Evolutionary conservation across 257 asterid genomes (phyloP).

Genomic region (Haberlea rhodopensis): DNA sequence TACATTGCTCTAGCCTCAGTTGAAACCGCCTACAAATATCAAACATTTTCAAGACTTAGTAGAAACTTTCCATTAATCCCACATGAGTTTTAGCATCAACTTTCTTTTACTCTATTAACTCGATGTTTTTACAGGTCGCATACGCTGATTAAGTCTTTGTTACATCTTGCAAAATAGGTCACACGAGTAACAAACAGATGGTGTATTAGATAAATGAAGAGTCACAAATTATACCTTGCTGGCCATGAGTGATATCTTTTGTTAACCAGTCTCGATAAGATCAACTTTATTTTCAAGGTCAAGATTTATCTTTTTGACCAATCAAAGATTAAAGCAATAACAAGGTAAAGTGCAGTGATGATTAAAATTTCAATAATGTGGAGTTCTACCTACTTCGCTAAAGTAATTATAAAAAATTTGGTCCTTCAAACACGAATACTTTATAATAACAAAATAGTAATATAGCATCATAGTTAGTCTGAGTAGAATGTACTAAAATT

Average conservation of each 20-base stretch:
- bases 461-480: conserved; percentile 24
- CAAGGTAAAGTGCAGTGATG: conserved; percentile 5
- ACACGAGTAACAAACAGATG: not conserved
- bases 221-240: not conserved
- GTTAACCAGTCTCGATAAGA: conserved; percentile 8
- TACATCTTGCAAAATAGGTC: not conserved
- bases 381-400: conserved; percentile 7
- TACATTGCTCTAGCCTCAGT: conserved; percentile 97
- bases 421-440: conserved; percentile 19
- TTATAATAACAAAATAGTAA: conserved; percentile 25
- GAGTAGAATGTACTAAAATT: conserved; percentile 1
- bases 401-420: conserved; percentile 19
- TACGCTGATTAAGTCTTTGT: not conserved
- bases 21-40: conserved; percentile 66
- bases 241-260: too few relatives aligned
- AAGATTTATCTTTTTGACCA: conserved; percentile 6
- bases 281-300: not conserved
- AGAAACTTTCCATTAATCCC: not conserved
- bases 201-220: not conserved
- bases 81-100: not conserved
- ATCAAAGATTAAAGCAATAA: conserved; percentile 25
- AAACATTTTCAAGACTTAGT: not conserved
- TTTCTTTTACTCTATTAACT: too few relatives aligned
- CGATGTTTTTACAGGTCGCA: not conserved
- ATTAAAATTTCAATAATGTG: conserved; percentile 22